phyloP scores from a whole-genome alignment of 106 monocot genomes.

The Dioscorea alata region DNA sequence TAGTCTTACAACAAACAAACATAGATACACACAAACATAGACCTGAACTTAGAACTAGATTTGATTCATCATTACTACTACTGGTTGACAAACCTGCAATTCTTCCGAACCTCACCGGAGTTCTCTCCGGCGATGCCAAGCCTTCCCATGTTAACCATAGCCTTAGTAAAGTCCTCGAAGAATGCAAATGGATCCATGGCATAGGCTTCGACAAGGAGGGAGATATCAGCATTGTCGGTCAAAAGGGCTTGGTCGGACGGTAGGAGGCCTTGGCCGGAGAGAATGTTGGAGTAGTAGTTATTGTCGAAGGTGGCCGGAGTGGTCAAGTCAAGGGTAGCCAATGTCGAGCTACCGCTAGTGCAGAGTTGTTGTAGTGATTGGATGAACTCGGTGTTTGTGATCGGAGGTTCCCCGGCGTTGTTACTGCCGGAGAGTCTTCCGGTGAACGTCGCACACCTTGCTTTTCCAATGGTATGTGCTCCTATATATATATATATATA shows the following conservation, averaged over 20 bases:
- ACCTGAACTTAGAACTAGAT: too few species aligned
- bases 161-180: slow-evolving; percentile 65
- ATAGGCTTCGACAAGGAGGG: slow-evolving; percentile 42
- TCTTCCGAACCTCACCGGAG: slow-evolving; percentile 48
- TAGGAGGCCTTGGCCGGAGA: slow-evolving; percentile 69
- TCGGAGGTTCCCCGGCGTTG: neutral
- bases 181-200: slow-evolving; percentile 38
- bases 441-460: slow-evolving; percentile 65
- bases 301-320: slow-evolving; percentile 89
- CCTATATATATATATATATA: slow-evolving; percentile 21
- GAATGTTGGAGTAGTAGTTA: slow-evolving; percentile 82
- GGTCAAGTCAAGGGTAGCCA: slow-evolving; percentile 58
- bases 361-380: slow-evolving; percentile 76
- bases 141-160: slow-evolving; percentile 85
- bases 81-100: slow-evolving; percentile 60
- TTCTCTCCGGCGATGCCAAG: slow-evolving; percentile 20
- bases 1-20: neutral
- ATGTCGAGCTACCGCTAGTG: slow-evolving; percentile 33
- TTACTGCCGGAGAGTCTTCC: slow-evolving; percentile 31
- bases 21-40: neutral
- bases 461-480: slow-evolving; percentile 87
- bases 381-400: slow-evolving; percentile 35
- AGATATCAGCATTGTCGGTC: slow-evolving; percentile 8
- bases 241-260: slow-evolving; percentile 62
- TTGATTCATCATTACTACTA: neutral